Evolutionary conservation across 495 filamentous ascomycete species (phyloP).

Genomic region (Trypethelium eluteriae): DNA sequence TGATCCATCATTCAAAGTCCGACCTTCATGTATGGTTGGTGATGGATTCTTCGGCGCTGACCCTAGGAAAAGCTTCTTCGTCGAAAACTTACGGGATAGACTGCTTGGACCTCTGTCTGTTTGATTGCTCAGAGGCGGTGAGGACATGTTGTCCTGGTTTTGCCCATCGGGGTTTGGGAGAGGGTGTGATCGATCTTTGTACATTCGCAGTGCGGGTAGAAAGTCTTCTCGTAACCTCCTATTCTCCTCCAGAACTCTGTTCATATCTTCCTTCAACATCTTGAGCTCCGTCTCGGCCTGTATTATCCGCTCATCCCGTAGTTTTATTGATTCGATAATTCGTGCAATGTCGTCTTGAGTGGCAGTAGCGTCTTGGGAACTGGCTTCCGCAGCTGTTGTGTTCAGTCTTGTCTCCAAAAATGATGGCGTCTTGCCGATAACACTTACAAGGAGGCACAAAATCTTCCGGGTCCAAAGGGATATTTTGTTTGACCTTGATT

Average conservation of each 20-base stretch:
- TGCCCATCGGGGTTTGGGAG: constrained; percentile 51
- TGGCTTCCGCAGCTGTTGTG: constrained; percentile 72
- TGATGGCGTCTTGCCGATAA: constrained; percentile 6
- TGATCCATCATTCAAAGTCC: constrained; percentile 44
- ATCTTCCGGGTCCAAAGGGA: constrained; percentile 84
- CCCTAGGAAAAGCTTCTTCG: constrained; percentile 81
- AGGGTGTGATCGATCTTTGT: constrained; percentile 84
- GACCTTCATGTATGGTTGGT: constrained; percentile 59
- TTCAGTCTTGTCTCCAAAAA: constrained; percentile 21
- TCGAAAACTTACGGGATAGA: constrained; percentile 76
- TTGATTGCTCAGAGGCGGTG: constrained; percentile 16
- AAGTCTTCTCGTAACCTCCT: constrained; percentile 79
- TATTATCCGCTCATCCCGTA: constrained; percentile 79
- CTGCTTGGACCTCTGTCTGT: constrained; percentile 39
- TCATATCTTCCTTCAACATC: constrained; percentile 48
- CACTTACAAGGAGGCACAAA: constrained; percentile 86
- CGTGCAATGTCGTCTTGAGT: constrained; percentile 86
- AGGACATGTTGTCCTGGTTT: constrained; percentile 18
- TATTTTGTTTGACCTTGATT: constrained; percentile 82
- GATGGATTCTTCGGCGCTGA: constrained; percentile 69
- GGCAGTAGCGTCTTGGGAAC: constrained; percentile 72
- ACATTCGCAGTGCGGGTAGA: constrained; percentile 77
- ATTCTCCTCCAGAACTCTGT: constrained; percentile 62
- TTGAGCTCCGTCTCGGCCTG: constrained; percentile 72
- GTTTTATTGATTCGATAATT: constrained; percentile 73